Percentiles rank a stretch among this genome's conserved stretches.
Evolutionary conservation across 257 asterid species (phyloP).

Genomic region (Ballota nigra): DNA sequence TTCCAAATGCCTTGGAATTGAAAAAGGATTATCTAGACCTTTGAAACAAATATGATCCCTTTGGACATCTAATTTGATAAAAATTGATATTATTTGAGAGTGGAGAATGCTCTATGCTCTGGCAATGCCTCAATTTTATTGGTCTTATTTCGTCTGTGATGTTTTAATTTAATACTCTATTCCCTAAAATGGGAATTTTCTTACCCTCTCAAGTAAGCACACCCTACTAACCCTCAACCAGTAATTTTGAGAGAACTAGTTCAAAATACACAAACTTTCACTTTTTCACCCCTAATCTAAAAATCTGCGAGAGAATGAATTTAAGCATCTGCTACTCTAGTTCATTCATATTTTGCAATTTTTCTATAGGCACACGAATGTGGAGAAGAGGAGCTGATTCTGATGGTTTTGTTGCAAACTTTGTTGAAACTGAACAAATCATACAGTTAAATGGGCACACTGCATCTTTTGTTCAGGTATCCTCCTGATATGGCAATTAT

Average conservation of each 20-base stretch:
- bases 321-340: conserved; percentile 4
- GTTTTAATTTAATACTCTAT: background rate
- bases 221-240: conserved; percentile 3
- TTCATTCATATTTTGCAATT: conserved; percentile 22
- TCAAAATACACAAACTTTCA: background rate
- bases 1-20: background rate
- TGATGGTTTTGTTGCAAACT: conserved; percentile 98
- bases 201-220: background rate
- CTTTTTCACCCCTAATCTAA: background rate
- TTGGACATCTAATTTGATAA: conserved; percentile 4
- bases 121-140: background rate
- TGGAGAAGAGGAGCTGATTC: conserved; percentile 99
- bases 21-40: conserved; percentile 1
- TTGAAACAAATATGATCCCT: no score
- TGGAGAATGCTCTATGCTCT: background rate
- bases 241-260: conserved; percentile 4
- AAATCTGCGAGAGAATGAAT: background rate
- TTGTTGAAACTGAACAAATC: conserved; percentile 96
- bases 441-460: conserved; percentile 73
- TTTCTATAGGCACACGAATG: conserved; percentile 86
- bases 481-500: conserved; percentile 7
- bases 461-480: conserved; percentile 94
- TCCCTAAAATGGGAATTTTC: background rate
- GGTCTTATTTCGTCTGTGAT: background rate
- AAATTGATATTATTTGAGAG: conserved; percentile 1